A percentile compares a stretch with the other conserved stretches of the same genome.
phyloP scores from a whole-genome alignment of 805 yeast genomes.

The Grigorovia transvaalensis region DNA sequence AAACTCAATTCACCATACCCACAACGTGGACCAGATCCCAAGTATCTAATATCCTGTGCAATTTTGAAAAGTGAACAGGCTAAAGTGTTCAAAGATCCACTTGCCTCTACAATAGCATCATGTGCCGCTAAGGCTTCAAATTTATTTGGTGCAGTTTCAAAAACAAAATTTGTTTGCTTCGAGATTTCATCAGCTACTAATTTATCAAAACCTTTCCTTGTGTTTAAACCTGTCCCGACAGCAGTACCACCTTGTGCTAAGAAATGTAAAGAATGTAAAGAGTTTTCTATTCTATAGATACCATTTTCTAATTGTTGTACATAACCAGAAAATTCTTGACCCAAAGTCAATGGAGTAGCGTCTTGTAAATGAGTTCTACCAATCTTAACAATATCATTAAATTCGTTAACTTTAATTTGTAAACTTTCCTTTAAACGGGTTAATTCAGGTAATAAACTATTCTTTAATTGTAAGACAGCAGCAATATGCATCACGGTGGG shows the following conservation, averaged over 20 bases:
- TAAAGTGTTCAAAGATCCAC: slow-evolving; percentile 92
- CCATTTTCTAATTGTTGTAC: slow-evolving; percentile 90
- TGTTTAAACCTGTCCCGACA: slow-evolving; percentile 97
- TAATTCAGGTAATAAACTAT: slow-evolving; percentile 71
- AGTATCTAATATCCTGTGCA: slow-evolving; percentile 95
- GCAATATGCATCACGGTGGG: slow-evolving; percentile 99
- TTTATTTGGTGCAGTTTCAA: slow-evolving; percentile 95
- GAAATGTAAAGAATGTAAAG: slow-evolving; percentile 64
- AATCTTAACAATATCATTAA: slow-evolving; percentile 82
- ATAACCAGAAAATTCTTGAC: slow-evolving; percentile 97
- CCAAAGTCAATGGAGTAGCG: slow-evolving; percentile 95
- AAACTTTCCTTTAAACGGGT: slow-evolving; percentile 69
- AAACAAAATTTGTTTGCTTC: slow-evolving; percentile 76
- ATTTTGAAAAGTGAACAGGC: slow-evolving; percentile 91
- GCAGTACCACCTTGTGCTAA: slow-evolving; percentile 99
- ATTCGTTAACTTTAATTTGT: slow-evolving; percentile 69
- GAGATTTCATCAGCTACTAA: slow-evolving; percentile 81
- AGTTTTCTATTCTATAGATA: slow-evolving; percentile 69
- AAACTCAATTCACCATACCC: slow-evolving; percentile 99
- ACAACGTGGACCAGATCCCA: slow-evolving; percentile 98
- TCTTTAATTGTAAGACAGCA: slow-evolving; percentile 80
- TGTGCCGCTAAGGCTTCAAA: slow-evolving; percentile 98
- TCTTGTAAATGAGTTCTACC: slow-evolving; percentile 99
- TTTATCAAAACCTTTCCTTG: slow-evolving; percentile 79
- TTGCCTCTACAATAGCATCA: slow-evolving; percentile 95